A percentile compares a stretch with the other conserved stretches of the same genome.
These are phyloP conservation scores for Hypoxylon rubiginosum DNA, from an alignment of 2,329 filamentous ascomycete genomes.

Conservation along the genomic window DNA sequence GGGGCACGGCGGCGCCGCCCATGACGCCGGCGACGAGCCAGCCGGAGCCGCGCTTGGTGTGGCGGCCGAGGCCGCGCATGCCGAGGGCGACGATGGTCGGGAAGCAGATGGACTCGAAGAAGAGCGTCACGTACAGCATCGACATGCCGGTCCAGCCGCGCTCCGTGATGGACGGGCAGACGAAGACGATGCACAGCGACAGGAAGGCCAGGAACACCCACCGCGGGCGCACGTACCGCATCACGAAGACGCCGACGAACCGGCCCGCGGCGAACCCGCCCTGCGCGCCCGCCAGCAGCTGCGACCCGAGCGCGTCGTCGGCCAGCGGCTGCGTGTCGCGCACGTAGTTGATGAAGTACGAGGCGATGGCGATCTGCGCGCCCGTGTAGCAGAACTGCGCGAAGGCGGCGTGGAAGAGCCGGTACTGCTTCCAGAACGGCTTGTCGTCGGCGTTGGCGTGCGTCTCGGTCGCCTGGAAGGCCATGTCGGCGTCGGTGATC, in stretches of 20 bases:
- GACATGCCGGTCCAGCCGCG: constrained; percentile 63
- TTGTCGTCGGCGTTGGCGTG: constrained; percentile 68
- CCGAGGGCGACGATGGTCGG: constrained; percentile 84
- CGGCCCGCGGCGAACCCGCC: constrained; percentile 79
- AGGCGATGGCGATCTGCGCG: constrained; percentile 75
- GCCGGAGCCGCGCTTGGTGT: constrained; percentile 82
- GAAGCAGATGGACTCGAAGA: constrained; percentile 86
- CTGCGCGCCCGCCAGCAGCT: constrained; percentile 80
- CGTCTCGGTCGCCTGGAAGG: constrained; percentile 68
- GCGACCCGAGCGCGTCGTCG: constrained; percentile 66
- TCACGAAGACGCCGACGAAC: constrained; percentile 75
- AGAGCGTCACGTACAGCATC: constrained; percentile 78
- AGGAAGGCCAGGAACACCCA: constrained; percentile 77
- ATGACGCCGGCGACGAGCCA: constrained; percentile 78
- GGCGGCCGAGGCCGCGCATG: constrained; percentile 79
- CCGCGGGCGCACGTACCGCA: constrained; percentile 76
- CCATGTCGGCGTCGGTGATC: constrained; percentile 77
- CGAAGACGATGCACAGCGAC: constrained; percentile 73
- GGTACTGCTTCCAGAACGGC: constrained; percentile 78
- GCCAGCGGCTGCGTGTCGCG: constrained; percentile 70
- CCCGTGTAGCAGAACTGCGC: constrained; percentile 86
- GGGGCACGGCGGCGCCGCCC: constrained; percentile 80
- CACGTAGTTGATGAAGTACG: constrained; percentile 82
- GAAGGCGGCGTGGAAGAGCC: constrained; percentile 80
- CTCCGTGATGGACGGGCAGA: constrained; percentile 62